A percentile compares a stretch with the other conserved stretches of the same genome.
These are phyloP conservation scores for Nicotiana attenuata DNA, from an alignment of 257 asterid species.

Conservation along the genomic window DNA sequence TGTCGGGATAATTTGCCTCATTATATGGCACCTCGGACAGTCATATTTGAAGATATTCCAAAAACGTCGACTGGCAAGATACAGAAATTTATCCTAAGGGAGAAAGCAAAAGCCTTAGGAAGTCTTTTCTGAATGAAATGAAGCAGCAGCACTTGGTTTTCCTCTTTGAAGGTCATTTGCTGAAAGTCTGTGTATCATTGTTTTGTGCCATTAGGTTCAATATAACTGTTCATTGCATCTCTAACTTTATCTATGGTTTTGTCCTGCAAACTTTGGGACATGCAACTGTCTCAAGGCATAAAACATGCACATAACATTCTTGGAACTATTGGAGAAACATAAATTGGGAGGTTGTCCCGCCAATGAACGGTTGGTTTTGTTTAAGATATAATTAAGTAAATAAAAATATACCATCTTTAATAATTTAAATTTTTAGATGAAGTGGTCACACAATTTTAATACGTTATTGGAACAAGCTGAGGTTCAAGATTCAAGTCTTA, in stretches of 20 bases:
- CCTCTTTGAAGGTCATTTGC: background rate
- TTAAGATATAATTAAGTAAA: too few species aligned
- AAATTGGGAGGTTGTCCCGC: too few species aligned
- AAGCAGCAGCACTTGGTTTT: slow-evolving; percentile 16
- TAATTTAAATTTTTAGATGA: too few species aligned
- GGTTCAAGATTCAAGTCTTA: background rate
- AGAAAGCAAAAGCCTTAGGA: slow-evolving; percentile 30
- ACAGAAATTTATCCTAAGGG: slow-evolving; percentile 29
- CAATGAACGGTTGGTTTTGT: too few species aligned
- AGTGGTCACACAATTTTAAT: background rate
- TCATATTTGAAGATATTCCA: slow-evolving; percentile 31
- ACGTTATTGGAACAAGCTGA: background rate
- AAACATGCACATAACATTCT: too few species aligned
- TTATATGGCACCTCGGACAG: slow-evolving; percentile 33
- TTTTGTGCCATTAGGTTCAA: background rate
- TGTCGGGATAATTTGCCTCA: slow-evolving; percentile 33
- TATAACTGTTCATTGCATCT: background rate
- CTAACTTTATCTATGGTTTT: background rate
- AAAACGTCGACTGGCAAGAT: slow-evolving; percentile 36
- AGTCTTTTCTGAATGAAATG: slow-evolving; percentile 13
- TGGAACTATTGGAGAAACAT: too few species aligned
- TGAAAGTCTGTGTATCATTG: background rate
- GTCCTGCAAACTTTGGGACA: background rate
- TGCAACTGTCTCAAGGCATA: background rate
- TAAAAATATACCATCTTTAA: too few species aligned